Evolutionary conservation across 257 asterid species (phyloP).

Genomic region (Solanum microdontum): DNA sequence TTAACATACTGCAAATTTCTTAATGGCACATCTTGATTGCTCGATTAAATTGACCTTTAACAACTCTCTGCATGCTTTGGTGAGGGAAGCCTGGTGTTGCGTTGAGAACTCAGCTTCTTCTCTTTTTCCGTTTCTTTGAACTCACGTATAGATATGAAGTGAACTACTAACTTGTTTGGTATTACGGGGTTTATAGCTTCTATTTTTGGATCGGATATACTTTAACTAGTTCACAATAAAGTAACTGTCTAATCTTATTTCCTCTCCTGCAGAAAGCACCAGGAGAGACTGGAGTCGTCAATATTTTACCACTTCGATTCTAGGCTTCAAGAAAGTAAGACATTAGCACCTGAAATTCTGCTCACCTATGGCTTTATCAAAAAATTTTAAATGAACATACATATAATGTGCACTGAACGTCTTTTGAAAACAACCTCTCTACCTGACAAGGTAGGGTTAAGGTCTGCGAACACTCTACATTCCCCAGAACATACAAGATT

Average conservation of each 20-base stretch:
- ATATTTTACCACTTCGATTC: constrained; percentile 28
- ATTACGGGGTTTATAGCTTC: background rate
- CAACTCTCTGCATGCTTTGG: background rate
- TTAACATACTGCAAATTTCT: background rate
- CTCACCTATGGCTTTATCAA: background rate
- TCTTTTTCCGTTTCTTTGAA: background rate
- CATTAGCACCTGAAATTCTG: background rate
- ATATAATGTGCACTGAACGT: background rate
- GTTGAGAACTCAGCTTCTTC: background rate
- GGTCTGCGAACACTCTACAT: background rate
- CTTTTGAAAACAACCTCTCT: background rate
- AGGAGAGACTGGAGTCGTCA: constrained; percentile 42
- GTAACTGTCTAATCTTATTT: background rate
- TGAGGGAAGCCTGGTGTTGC: background rate
- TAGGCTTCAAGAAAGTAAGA: constrained; percentile 48
- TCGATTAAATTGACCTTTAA: background rate
- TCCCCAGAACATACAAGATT: background rate
- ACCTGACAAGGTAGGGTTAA: background rate
- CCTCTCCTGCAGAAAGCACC: constrained; percentile 49
- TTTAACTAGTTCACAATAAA: background rate
- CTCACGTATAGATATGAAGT: background rate
- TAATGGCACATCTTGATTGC: background rate
- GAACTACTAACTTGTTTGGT: background rate
- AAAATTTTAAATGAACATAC: background rate
- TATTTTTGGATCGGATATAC: background rate